Conservation (phyloP, 192 early-diverging fungal species). For the Mortierella antarctica region DNA sequence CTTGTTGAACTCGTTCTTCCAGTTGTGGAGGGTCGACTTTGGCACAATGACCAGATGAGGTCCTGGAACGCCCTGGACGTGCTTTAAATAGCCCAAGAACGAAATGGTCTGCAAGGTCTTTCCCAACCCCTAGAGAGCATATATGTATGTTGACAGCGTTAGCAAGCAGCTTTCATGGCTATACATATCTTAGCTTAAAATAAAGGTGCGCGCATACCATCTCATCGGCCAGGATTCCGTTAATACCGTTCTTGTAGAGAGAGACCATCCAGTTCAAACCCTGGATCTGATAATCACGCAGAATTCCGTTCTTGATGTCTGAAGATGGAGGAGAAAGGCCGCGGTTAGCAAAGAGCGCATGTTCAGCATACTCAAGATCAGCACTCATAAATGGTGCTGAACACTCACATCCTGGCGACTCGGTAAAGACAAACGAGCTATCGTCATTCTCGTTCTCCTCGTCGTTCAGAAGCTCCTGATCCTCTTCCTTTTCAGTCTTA, state of each 20-base stretch:
- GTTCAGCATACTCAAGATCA: not conserved
- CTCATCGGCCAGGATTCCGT: slow-evolving; percentile 98
- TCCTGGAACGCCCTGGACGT: slow-evolving; percentile 77
- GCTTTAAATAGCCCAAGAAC: slow-evolving; percentile 95
- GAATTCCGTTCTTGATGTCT: slow-evolving; percentile 90
- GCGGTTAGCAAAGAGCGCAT: not conserved
- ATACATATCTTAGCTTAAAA: not conserved
- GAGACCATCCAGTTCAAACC: slow-evolving; percentile 99
- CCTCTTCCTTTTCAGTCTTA: slow-evolving; percentile 98
- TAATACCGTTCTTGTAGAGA: slow-evolving; percentile 96
- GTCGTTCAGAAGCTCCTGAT: slow-evolving; percentile 91
- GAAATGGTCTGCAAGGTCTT: slow-evolving; percentile 98
- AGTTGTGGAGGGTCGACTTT: slow-evolving; percentile 97
- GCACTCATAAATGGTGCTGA: not conserved
- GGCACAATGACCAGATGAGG: slow-evolving; percentile 97
- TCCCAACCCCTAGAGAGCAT: slow-evolving; percentile 78
- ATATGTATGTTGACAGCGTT: not conserved
- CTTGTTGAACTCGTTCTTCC: slow-evolving; percentile 89
- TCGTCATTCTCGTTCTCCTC: slow-evolving; percentile 69
- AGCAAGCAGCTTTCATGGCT: not conserved
- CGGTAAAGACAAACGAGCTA: slow-evolving; percentile 79
- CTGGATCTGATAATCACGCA: slow-evolving; percentile 97
- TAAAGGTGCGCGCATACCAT: slow-evolving; percentile 71
- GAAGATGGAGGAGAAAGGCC: not conserved
- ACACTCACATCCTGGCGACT: slow-evolving; percentile 85